Evolutionary conservation across 73 alveolate genomes (phyloP).

Genomic region (Paramecium octaurelia): DNA sequence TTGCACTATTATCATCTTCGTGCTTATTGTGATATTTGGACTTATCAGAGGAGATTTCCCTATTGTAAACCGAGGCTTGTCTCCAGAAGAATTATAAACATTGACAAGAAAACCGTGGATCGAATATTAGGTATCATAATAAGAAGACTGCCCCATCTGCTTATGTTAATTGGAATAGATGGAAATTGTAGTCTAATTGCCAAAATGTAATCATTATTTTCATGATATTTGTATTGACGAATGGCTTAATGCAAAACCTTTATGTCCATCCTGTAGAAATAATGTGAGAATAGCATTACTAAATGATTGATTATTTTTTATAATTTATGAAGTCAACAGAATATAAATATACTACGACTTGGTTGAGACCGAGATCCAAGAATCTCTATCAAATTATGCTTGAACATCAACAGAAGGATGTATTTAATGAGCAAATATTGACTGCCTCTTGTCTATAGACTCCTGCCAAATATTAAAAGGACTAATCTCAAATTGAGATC

Average conservation of each 20-base stretch:
- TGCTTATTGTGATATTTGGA: not conserved
- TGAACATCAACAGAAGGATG: not conserved
- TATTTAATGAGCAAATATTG: not conserved
- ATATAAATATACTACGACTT: not conserved
- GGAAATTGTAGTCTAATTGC: not conserved
- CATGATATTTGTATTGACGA: conserved; percentile 35
- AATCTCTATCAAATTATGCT: not conserved
- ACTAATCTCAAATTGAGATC: not conserved
- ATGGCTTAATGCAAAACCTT: conserved; percentile 17
- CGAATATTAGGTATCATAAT: not conserved
- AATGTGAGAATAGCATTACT: not conserved
- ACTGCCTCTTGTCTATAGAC: not conserved
- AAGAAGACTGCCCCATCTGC: not conserved
- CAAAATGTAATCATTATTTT: conserved; percentile 22
- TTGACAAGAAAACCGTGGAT: not conserved
- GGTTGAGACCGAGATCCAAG: not conserved
- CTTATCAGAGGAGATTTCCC: not conserved
- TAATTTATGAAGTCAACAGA: conserved; percentile 3
- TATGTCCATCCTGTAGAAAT: conserved; percentile 34
- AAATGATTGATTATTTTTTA: not conserved
- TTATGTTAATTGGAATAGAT: not conserved
- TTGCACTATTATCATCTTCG: not conserved
- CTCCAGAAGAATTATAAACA: not conserved
- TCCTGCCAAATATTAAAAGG: not conserved
- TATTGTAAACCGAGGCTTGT: not conserved